A percentile compares a stretch with the other conserved stretches of the same genome.
Evolutionary conservation across 441 rosid genomes (phyloP).

Genomic region (Metrosideros polymorpha): DNA sequence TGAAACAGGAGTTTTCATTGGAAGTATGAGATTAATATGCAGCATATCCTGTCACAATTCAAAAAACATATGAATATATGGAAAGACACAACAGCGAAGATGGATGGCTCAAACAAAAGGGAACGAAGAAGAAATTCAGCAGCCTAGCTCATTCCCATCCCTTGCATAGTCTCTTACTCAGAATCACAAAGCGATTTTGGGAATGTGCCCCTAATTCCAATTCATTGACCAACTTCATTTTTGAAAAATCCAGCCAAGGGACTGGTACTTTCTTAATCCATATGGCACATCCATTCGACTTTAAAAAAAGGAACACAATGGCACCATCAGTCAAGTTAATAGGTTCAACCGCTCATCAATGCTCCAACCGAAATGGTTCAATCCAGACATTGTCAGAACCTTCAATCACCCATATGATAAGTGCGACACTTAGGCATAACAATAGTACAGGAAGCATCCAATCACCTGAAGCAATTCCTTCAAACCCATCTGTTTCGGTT

Average conservation of each 20-base stretch:
- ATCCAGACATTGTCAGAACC: background rate
- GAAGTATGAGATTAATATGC: background rate
- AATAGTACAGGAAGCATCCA: background rate
- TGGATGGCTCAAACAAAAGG: background rate
- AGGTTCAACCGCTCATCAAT: background rate
- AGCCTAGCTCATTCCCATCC: background rate
- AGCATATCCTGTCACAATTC: background rate
- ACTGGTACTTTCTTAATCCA: background rate
- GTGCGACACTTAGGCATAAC: background rate
- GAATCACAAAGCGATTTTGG: background rate
- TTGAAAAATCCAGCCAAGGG: background rate
- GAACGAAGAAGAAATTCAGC: background rate
- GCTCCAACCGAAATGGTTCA: background rate
- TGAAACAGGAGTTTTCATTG: conserved; percentile 6
- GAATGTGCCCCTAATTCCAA: background rate
- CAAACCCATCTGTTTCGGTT: conserved; percentile 87
- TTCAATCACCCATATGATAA: background rate
- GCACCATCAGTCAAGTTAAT: background rate
- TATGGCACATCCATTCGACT: background rate
- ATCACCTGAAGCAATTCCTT: conserved; percentile 87
- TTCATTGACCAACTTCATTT: background rate
- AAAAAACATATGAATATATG: background rate
- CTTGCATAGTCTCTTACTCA: background rate
- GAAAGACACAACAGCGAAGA: background rate
- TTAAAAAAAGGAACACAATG: background rate